Base-by-base conservation (phyloP, 495 filamentous ascomycete species). In the Trichoderma reesei region DNA sequence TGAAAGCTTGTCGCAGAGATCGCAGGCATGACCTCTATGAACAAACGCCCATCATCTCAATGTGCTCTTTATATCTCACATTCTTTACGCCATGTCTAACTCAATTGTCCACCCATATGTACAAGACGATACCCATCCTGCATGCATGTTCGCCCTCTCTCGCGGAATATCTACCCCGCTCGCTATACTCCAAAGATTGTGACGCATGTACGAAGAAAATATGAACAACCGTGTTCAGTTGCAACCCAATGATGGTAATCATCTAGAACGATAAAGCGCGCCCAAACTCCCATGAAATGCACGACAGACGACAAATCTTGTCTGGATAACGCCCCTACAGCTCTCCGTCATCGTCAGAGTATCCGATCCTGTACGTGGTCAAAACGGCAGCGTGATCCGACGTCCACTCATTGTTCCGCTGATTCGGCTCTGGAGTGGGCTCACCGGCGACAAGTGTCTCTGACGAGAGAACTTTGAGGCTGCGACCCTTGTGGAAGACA, bases 391-490 rank as follows among this genome's bases (percentile, higher is more conserved):
- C 39, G 14, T 61, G 59, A 41, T 61, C 59, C 3, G 59, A 41
- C 59, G 59, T 61, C 59, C 59, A 61, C 18, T 61, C 59, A 10
- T 61, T 61, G 59, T 61, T 2, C 14, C 41, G 36, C 3, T 61
- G 59, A 8, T 61, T 11, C 5, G 59, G 59, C 59, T 61, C 36
- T 13, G 59, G 34, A 10, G 36, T 18, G 1, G 59, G 59, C 34
- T 38, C 33, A 6, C 59, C 59, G 5, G 59, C 39, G 36, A 61
- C 59, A 13, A 61, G 3, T 18, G 59, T 61, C 20, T 61, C 59
- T 10, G 59, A 38, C 59, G 5, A n/a, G 6, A 41, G 36, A 10
- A 41, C 36, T 11, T 41, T 61, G 34, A 61, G 59, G 18, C 36
- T 20, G 9, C n/a, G 59, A n/a, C 59, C 59, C 59, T 38, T 39